These are phyloP conservation scores for Kluyveromyces sp. DNA, from an alignment of 1,139 yeast species.

Conservation along the genomic window DNA sequence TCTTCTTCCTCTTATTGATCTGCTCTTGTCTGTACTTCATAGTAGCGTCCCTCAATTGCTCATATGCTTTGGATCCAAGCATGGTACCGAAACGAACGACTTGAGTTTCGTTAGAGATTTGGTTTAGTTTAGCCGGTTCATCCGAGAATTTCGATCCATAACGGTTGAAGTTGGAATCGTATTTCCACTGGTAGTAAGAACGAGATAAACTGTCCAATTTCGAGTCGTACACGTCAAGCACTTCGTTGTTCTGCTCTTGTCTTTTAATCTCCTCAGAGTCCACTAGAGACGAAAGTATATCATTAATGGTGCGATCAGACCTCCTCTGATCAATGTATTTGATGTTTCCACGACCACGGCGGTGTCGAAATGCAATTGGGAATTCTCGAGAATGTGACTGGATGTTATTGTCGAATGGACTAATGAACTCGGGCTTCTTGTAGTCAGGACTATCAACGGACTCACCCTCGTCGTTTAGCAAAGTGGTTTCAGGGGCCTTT, in stretches of 20 bases:
- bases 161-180: conserved; percentile 57
- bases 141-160: conserved; percentile 51
- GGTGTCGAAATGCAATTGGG: conserved; percentile 59
- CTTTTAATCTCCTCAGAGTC: conserved; percentile 28
- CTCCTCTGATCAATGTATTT: conserved; percentile 62
- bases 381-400: conserved; percentile 41
- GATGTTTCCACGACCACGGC: conserved; percentile 69
- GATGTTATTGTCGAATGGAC: conserved; percentile 27
- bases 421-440: conserved; percentile 27
- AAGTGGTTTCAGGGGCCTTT: conserved; percentile 20
- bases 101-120: conserved; percentile 81
- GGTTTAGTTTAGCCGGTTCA: conserved; percentile 65
- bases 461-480: conserved; percentile 28
- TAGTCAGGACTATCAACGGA: conserved; percentile 17
- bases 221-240: conserved; percentile 49
- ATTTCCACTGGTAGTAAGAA: conserved; percentile 65
- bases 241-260: conserved; percentile 25
- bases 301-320: conserved; percentile 30
- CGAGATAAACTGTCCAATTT: conserved; percentile 47
- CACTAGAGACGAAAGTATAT: conserved; percentile 24
- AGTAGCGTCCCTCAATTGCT: conserved; percentile 45
- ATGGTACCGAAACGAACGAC: conserved; percentile 86
- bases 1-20: conserved; percentile 37
- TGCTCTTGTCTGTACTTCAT: conserved; percentile 46
- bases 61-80: conserved; percentile 82